These are phyloP conservation scores for Heterobasidion occidentale DNA, from an alignment of 1,284 basidiomycete species.

Conservation along the genomic window DNA sequence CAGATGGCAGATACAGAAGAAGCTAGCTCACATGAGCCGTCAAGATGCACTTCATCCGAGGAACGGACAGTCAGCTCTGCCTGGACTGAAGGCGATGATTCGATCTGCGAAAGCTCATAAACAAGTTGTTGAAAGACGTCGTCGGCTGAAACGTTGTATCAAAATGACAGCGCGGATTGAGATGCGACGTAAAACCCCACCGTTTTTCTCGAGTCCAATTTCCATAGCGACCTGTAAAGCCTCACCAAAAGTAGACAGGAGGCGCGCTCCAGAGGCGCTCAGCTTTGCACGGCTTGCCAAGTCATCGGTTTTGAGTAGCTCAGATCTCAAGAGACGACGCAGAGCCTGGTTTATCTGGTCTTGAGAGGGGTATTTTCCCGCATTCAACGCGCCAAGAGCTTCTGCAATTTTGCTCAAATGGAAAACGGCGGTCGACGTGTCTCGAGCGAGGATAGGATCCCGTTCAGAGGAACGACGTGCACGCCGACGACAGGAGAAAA, in stretches of 20 bases:
- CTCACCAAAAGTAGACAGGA: conserved; percentile 25
- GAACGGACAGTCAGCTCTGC: conserved; percentile 17
- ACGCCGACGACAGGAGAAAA: too few species aligned
- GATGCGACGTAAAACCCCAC: conserved; percentile 19
- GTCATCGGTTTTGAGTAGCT: conserved; percentile 21
- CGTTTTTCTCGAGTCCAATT: conserved; percentile 41
- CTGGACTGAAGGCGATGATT: conserved; percentile 19
- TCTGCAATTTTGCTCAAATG: conserved; percentile 21
- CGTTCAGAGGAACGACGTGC: too few species aligned
- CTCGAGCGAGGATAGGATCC: too few species aligned
- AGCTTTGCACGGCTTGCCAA: conserved; percentile 10
- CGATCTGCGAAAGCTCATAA: conserved; percentile 18
- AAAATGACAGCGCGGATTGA: not conserved
- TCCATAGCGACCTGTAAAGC: conserved; percentile 29
- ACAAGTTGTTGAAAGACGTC: conserved; percentile 37
- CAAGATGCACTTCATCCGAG: not conserved
- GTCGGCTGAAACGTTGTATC: conserved; percentile 25
- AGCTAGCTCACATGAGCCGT: not conserved
- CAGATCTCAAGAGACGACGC: conserved; percentile 24
- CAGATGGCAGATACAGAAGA: not conserved
- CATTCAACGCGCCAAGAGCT: conserved; percentile 31
- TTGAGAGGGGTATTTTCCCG: conserved; percentile 42
- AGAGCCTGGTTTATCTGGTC: conserved; percentile 31
- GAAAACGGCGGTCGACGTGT: too few species aligned
- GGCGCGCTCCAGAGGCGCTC: conserved; percentile 24